These are phyloP conservation scores for Xylariaceae sp. DNA, from an alignment of 2,329 filamentous ascomycete species.

Conservation along the genomic window DNA sequence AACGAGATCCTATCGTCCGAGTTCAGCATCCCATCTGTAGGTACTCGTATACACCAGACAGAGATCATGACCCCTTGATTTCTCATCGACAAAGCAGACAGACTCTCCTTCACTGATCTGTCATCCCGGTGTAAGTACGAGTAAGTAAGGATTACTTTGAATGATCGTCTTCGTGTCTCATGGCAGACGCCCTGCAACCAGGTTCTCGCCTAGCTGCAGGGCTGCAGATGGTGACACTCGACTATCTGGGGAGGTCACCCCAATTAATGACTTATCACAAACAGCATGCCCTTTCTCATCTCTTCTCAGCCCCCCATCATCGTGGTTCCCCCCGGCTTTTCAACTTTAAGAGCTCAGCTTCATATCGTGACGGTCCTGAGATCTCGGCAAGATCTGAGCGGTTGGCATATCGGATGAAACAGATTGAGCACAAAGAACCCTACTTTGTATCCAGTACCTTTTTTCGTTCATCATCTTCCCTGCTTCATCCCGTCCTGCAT, in stretches of 20 bases:
- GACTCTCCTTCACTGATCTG: no score
- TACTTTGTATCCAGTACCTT: background rate
- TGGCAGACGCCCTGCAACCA: background rate
- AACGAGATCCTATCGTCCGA: background rate
- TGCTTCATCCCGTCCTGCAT: background rate
- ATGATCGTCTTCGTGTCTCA: background rate
- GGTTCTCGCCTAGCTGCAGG: conserved; percentile 11
- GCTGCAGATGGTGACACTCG: conserved; percentile 12
- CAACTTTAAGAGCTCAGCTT: background rate
- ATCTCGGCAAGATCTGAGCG: background rate
- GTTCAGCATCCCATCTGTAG: background rate
- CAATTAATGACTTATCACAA: conserved; percentile 8
- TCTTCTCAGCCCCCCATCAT: background rate
- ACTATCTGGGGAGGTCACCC: background rate
- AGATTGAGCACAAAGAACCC: background rate
- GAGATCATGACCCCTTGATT: background rate
- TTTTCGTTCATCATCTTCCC: background rate
- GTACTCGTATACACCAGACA: background rate
- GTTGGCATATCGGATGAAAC: background rate
- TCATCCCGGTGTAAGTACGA: no score
- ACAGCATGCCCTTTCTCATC: background rate
- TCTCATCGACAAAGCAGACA: background rate
- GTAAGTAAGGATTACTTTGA: background rate
- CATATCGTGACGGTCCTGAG: background rate
- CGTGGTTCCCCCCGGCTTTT: background rate